These are phyloP conservation scores for Linnemannia zychae DNA, from an alignment of 192 early-diverging fungal species.

Conservation along the genomic window DNA sequence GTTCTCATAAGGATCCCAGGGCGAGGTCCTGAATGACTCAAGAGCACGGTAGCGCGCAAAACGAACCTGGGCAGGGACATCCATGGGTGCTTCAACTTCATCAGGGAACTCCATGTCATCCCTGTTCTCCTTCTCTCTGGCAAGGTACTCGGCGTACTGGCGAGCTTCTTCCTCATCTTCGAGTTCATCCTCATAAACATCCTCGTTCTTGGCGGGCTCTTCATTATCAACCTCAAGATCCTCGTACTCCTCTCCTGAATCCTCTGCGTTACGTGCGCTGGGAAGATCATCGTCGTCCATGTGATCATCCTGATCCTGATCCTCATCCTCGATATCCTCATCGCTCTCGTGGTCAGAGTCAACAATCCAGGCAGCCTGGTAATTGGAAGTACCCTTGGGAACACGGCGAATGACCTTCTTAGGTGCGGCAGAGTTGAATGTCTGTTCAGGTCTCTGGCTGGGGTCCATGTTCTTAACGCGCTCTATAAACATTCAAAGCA, in stretches of 20 bases:
- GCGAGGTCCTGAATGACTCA: slow-evolving; percentile 93
- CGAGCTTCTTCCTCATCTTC: slow-evolving; percentile 70
- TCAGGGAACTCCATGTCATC: slow-evolving; percentile 95
- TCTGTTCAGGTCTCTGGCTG: slow-evolving; percentile 45
- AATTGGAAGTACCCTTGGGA: slow-evolving; percentile 95
- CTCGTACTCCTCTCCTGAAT: slow-evolving; percentile 60
- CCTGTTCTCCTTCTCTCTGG: slow-evolving; percentile 73
- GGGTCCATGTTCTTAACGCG: slow-evolving; percentile 56
- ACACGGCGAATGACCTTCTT: slow-evolving; percentile 77
- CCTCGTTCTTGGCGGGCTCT: slow-evolving; percentile 52
- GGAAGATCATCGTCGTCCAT: slow-evolving; percentile 60
- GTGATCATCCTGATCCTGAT: slow-evolving; percentile 60
- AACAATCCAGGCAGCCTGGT: slow-evolving; percentile 98
- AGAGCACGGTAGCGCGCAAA: slow-evolving; percentile 97
- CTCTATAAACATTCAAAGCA: slow-evolving; percentile 24
- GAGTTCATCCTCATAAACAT: slow-evolving; percentile 59
- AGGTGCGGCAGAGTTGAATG: slow-evolving; percentile 35
- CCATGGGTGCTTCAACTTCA: slow-evolving; percentile 95
- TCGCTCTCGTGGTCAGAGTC: slow-evolving; percentile 83
- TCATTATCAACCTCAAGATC: slow-evolving; percentile 58
- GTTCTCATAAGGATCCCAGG: slow-evolving; percentile 99
- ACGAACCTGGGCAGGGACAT: slow-evolving; percentile 83
- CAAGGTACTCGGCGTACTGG: slow-evolving; percentile 69
- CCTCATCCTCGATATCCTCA: slow-evolving; percentile 68
- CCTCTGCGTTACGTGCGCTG: slow-evolving; percentile 59